Evolutionary conservation across 768 basidiomycete genomes (phyloP), one percentile per base, ranked within the genome.

Genomic region (Leccinum fibrillosum): DNA sequence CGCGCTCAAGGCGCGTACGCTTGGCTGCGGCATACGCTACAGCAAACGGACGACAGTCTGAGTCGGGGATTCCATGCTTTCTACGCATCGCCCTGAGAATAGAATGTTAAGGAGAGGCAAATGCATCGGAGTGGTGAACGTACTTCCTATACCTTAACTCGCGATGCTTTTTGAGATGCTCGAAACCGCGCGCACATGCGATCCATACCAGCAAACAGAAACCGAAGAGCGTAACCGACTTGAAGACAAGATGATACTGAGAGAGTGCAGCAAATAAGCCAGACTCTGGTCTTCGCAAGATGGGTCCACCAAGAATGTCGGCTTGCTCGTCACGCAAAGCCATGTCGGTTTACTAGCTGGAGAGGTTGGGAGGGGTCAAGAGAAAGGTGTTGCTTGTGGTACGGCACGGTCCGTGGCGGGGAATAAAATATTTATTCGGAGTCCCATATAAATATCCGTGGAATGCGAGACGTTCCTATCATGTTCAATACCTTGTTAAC

Each of bases 21-120:
- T 79, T 74, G 39, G 84, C 86, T 57, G 88, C 89, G 62, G 89
- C 82, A 72, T 89, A 90, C n/a, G 91, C 92, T 62, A 92, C 88
- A 70, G 88, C 89, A 79, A 93, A 93, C 12, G 91, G 89, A 32
- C 91, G 80, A 62, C 84, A 79, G 76, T 93, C 91, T 57, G 78
- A 79, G 77, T 93, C 91, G 17, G 91, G 92, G 59, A 93, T 93
- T 49, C 91, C 92, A 67, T 91, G 84, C 74, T 82, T 79, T 62
- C 91, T 78, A 59, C 91, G 84, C 78, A 85, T 85, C 61, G 85
- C 79, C 65, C 89, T 91, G 62, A 37, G 12, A 57, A 61, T 34
- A 42, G 58, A 34, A 59, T 57, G 55, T 70, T 34, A 69, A 65
- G 59, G 9, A 34, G 9, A 26, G 9, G 28, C 21, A 59, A 51